phyloP scores from a whole-genome alignment of 306 rosid species.

The Arachis stenosperma region DNA sequence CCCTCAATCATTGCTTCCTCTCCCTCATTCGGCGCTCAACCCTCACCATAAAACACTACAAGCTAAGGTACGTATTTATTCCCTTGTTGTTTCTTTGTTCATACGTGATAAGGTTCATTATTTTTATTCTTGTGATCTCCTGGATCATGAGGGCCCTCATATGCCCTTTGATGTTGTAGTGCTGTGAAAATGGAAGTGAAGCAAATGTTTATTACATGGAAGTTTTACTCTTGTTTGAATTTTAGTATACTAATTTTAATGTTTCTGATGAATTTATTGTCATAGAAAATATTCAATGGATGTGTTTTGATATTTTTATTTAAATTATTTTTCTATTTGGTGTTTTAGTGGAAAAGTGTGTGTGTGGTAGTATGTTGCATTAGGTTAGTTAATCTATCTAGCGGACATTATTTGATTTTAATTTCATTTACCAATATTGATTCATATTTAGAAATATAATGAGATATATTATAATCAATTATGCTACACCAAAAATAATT shows the following conservation, averaged over 20 bases:
- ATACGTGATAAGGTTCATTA: constrained; percentile 22
- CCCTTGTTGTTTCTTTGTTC: neutral
- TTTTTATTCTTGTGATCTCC: constrained; percentile 20
- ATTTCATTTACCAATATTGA: too few relatives aligned
- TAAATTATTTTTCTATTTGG: neutral
- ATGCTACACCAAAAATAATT: too few relatives aligned
- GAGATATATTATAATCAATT: too few relatives aligned
- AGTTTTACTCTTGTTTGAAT: neutral
- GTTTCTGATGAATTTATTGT: constrained; percentile 20
- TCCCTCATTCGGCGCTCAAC: too few relatives aligned
- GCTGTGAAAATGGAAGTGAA: constrained; percentile 3
- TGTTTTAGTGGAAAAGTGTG: too few relatives aligned
- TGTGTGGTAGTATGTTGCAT: too few relatives aligned
- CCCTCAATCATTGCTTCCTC: too few relatives aligned
- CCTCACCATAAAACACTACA: too few relatives aligned
- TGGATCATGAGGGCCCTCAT: constrained; percentile 28
- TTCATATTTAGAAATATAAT: too few relatives aligned
- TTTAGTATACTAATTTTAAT: constrained; percentile 20
- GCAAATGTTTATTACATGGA: neutral
- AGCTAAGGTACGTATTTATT: too few relatives aligned
- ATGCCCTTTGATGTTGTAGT: constrained; percentile 30
- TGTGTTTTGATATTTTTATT: neutral
- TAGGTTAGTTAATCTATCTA: too few relatives aligned
- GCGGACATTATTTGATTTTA: too few relatives aligned
- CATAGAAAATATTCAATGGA: constrained; percentile 16